Conservation (phyloP, 2,329 filamentous ascomycete species). For the Claviceps capensis region DNA sequence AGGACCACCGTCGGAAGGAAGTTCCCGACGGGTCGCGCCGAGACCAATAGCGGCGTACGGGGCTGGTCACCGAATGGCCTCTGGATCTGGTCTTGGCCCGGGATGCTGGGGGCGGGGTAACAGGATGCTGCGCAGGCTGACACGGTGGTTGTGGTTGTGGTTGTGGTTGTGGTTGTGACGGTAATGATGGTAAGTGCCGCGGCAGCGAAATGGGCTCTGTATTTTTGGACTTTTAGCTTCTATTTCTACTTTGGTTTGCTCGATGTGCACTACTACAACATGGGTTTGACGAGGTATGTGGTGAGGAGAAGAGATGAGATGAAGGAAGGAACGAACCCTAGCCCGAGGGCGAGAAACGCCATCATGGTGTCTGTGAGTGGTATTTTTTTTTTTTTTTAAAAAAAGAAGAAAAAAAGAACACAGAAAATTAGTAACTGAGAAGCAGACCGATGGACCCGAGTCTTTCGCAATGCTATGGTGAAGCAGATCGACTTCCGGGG, state of each 20-base stretch:
- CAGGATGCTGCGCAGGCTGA: conserved; percentile 16
- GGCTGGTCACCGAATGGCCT: too few relatives aligned
- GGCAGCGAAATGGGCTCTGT: conserved; percentile 12
- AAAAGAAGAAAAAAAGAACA: neutral
- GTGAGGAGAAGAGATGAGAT: neutral
- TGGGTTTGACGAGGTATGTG: too few relatives aligned
- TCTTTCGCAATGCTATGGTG: too few relatives aligned
- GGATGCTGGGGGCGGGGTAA: conserved; percentile 6
- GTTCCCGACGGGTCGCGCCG: too few relatives aligned
- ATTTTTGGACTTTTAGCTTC: neutral
- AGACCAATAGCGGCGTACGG: too few relatives aligned
- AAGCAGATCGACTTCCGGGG: too few relatives aligned
- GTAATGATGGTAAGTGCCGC: conserved; percentile 12
- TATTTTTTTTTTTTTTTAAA: neutral
- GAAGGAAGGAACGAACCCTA: neutral
- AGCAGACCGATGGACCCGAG: too few relatives aligned
- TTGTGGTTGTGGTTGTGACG: conserved; percentile 16
- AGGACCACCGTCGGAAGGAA: neutral
- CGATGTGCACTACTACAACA: too few relatives aligned
- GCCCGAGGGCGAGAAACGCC: neutral
- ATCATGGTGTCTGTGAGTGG: neutral
- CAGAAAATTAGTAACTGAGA: too few relatives aligned
- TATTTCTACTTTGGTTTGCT: too few relatives aligned
- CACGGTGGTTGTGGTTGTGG: conserved; percentile 16
- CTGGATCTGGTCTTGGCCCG: too few relatives aligned